Evolutionary conservation across 345 rosid species (phyloP).

Genomic region (Rhodamnia argentea): DNA sequence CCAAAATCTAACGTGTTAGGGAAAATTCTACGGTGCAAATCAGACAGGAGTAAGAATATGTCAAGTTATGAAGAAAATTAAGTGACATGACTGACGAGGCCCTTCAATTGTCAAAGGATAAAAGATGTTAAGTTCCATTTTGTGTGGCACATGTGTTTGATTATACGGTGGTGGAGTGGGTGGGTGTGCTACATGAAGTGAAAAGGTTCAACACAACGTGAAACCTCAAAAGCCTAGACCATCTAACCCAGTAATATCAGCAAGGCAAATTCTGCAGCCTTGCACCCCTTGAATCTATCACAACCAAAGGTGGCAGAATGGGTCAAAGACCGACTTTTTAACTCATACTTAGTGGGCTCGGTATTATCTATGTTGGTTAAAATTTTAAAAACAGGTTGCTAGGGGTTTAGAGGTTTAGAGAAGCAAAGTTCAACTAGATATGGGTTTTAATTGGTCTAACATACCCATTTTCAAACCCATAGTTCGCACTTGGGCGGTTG

Average conservation of each 20-base stretch:
- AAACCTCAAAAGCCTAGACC: not conserved
- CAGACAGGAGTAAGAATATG: not conserved
- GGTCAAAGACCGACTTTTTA: not conserved
- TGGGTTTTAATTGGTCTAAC: not conserved
- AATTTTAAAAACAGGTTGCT: not conserved
- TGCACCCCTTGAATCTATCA: not conserved
- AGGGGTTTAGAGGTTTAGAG: not conserved
- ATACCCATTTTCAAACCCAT: not conserved
- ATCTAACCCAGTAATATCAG: not conserved
- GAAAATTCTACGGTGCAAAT: not conserved
- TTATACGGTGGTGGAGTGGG: not conserved
- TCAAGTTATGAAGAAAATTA: not conserved
- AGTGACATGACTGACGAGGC: not conserved
- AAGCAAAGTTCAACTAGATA: not conserved
- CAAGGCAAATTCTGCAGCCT: not conserved
- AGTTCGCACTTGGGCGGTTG: not conserved
- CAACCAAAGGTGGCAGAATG: not conserved
- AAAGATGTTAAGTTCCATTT: not conserved
- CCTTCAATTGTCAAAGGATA: not conserved
- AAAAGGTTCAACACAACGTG: not conserved
- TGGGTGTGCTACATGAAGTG: not conserved
- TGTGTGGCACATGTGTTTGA: not conserved
- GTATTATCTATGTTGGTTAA: not conserved
- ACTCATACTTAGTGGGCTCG: not conserved
- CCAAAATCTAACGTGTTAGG: not conserved